These are phyloP conservation scores for Sophora flavescens DNA, from an alignment of 306 rosid species.

Conservation along the genomic window DNA sequence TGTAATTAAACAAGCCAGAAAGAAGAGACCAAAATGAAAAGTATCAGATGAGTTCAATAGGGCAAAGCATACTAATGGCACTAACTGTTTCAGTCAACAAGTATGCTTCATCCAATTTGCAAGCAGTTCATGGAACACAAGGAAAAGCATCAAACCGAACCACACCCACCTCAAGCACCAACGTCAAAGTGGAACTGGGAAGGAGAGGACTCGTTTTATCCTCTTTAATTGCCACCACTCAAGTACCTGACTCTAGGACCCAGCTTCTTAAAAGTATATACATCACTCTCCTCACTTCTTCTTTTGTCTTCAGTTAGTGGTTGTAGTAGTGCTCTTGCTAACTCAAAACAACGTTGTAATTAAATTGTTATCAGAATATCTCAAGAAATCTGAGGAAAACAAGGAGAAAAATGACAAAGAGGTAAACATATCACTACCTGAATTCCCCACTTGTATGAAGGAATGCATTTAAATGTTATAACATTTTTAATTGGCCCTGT, in stretches of 20 bases:
- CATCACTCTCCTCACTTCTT: constrained; percentile 17
- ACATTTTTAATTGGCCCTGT: neutral
- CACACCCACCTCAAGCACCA: constrained; percentile 26
- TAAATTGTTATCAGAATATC: constrained; percentile 62
- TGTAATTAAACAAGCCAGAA: neutral
- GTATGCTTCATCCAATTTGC: constrained; percentile 78
- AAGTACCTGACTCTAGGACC: constrained; percentile 68
- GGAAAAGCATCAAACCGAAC: constrained; percentile 32
- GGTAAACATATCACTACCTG: constrained; percentile 52
- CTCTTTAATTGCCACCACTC: constrained; percentile 58
- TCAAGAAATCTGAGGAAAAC: constrained; percentile 89
- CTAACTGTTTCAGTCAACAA: constrained; percentile 81
- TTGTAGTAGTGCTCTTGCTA: neutral
- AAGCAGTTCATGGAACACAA: constrained; percentile 64
- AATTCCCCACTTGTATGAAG: neutral
- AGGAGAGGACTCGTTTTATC: constrained; percentile 76
- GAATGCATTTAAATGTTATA: constrained; percentile 14
- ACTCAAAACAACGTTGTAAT: neutral
- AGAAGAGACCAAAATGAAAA: constrained; percentile 29
- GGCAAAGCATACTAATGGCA: constrained; percentile 87
- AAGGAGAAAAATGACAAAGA: constrained; percentile 90
- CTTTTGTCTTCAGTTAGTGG: neutral
- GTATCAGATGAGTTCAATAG: constrained; percentile 68
- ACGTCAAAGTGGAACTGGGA: constrained; percentile 52
- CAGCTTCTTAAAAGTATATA: constrained; percentile 76